Evolutionary conservation across 1,284 basidiomycete genomes (phyloP).

Genomic region (Naganishia sp.): DNA sequence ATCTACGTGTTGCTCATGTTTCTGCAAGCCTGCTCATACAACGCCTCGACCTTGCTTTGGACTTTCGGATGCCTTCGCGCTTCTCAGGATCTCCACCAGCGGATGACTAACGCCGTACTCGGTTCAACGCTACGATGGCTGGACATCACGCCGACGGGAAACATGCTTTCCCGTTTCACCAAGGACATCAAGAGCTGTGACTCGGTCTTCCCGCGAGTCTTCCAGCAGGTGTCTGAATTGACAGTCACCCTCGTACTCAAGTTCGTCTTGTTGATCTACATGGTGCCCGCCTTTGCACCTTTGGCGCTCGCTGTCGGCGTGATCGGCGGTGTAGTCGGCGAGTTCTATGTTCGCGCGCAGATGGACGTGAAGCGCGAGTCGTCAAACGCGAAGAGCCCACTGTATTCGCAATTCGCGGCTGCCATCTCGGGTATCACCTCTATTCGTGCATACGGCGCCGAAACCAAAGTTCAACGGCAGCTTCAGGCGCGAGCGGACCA

Average conservation of each 20-base stretch:
- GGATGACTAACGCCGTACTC: constrained; percentile 62
- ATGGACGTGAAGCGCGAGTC: constrained; percentile 63
- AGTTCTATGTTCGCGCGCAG: constrained; percentile 66
- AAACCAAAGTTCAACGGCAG: constrained; percentile 45
- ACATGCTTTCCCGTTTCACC: constrained; percentile 58
- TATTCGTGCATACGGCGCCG: constrained; percentile 53
- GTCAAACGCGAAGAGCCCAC: constrained; percentile 53
- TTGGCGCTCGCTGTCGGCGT: constrained; percentile 54
- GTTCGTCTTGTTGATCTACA: constrained; percentile 56
- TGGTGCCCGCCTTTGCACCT: constrained; percentile 56
- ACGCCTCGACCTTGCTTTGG: constrained; percentile 51
- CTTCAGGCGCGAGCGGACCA: constrained; percentile 49
- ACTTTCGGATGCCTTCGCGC: constrained; percentile 59
- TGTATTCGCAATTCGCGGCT: constrained; percentile 70
- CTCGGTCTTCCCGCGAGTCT: constrained; percentile 45
- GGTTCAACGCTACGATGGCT: constrained; percentile 63
- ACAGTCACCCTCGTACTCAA: constrained; percentile 54
- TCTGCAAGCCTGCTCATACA: constrained; percentile 46
- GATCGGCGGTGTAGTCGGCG: constrained; percentile 58
- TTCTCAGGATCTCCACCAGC: constrained; percentile 61
- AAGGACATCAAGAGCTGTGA: constrained; percentile 60
- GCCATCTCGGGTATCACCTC: constrained; percentile 64
- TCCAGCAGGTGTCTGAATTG: constrained; percentile 46
- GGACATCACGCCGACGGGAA: constrained; percentile 62
- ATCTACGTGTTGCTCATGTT: constrained; percentile 57